Conservation (phyloP, 306 rosid genomes). For the Vicia faba region DNA sequence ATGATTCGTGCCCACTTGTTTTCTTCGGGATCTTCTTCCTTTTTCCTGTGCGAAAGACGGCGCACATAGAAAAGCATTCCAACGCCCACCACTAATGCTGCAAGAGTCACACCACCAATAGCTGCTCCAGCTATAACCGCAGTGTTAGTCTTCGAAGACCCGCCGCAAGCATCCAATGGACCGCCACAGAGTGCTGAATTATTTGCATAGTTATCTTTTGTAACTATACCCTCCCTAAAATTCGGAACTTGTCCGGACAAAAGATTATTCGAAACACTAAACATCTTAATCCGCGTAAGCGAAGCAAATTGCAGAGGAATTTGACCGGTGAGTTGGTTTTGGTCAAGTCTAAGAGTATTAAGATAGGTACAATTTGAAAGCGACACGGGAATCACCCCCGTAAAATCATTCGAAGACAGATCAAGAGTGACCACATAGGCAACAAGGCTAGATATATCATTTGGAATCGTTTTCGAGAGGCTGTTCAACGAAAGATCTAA, state of each 20-base stretch:
- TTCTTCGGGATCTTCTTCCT: slow-evolving; percentile 90
- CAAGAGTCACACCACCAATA: slow-evolving; percentile 66
- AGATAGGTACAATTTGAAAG: slow-evolving; percentile 58
- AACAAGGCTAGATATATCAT: slow-evolving; percentile 42
- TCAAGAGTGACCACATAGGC: slow-evolving; percentile 44
- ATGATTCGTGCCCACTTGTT: slow-evolving; percentile 89
- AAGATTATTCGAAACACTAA: slow-evolving; percentile 59
- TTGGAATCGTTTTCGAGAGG: slow-evolving; percentile 58
- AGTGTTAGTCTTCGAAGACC: slow-evolving; percentile 48
- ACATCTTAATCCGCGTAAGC: slow-evolving; percentile 55
- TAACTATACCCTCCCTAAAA: not conserved
- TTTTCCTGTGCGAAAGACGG: slow-evolving; percentile 56
- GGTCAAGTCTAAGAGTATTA: slow-evolving; percentile 72
- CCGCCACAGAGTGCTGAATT: slow-evolving; percentile 66
- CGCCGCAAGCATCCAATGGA: slow-evolving; percentile 42
- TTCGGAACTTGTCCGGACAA: slow-evolving; percentile 65
- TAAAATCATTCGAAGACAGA: slow-evolving; percentile 67
- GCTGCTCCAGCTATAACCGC: slow-evolving; percentile 78
- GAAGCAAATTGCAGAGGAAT: slow-evolving; percentile 57
- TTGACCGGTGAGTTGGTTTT: slow-evolving; percentile 63
- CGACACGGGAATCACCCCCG: slow-evolving; percentile 58
- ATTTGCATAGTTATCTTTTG: slow-evolving; percentile 46
- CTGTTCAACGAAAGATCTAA: slow-evolving; percentile 76
- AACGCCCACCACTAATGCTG: slow-evolving; percentile 59
- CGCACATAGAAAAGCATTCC: slow-evolving; percentile 67